Base-by-base conservation (phyloP, 1,284 basidiomycete genomes). In the Leucoagaricus sp. region DNA sequence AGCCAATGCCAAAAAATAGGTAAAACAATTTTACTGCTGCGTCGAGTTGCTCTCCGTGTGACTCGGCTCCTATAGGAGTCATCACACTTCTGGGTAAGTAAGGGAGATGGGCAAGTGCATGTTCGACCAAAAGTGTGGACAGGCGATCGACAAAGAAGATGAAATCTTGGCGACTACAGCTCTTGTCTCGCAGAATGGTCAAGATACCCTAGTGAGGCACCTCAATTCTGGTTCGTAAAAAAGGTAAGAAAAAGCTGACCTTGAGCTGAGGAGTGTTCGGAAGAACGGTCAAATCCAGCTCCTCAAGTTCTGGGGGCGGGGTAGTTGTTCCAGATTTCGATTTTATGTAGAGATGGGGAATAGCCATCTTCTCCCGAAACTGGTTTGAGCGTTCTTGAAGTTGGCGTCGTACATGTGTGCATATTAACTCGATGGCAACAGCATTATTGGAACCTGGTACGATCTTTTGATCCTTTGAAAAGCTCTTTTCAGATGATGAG, bases 341-440 rank as follows among this genome's bases (percentile, higher is more conserved):
- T 26, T 63, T 63, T 36, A 72, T 61, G 60, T 76, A 75, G 51
- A 68, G 64, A 55, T 70, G 73, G 41, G 75, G 76, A 56, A 75
- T 76, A 21, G 85, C 87, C 65, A 96, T 82, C 64, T 86, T 82
- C 60, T 83, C 80, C n/a, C 94, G 78, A 68, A 96, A 88, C 46
- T 82, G 79, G 26, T 85, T 82, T 1, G 87, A 82, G 3, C 94
- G 85, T 52, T 92, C 87, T 53, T 87, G 83, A 23, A 98, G 81
- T 70, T 98, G 89, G 45, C 88, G 83, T 49, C 88, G 85, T 60
- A 98, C 86, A 68, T 98, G 96, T 1, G 93, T 94, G 21, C 91
- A 87, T 55, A 99, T 94, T 19, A 99, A 80, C 54, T 97, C 94
- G 58, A 98, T 95, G 3, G 96, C 95, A n/a, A 92, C 88, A 15